Conservation (phyloP, 495 filamentous ascomycete species). For the Talaromyces ruber region DNA sequence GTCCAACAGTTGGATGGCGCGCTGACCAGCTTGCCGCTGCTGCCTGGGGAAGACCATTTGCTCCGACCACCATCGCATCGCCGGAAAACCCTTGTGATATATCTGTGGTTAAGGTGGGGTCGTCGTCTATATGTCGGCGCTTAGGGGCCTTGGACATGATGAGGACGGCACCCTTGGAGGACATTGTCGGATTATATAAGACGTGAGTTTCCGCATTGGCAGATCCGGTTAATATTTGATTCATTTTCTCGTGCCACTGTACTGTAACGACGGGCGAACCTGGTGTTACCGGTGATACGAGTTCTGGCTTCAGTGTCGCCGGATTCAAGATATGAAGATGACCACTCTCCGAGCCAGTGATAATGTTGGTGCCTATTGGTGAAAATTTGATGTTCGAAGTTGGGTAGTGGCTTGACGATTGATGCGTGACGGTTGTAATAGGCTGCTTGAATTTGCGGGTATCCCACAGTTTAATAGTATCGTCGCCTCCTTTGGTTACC, state of each 20-base stretch:
- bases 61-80: constrained; percentile 64
- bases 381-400: constrained; percentile 85
- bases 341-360: constrained; percentile 81
- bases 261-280: constrained; percentile 75
- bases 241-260: constrained; percentile 87
- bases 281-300: constrained; percentile 78
- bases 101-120: constrained; percentile 77
- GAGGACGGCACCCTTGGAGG: constrained; percentile 69
- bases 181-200: constrained; percentile 80
- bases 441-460: constrained; percentile 91
- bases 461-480: constrained; percentile 89
- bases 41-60: constrained; percentile 36
- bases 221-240: constrained; percentile 92
- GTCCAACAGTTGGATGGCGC: constrained; percentile 61
- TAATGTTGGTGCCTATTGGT: constrained; percentile 67
- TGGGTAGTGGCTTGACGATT: constrained; percentile 73
- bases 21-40: constrained; percentile 45
- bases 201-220: constrained; percentile 82
- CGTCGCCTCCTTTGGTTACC: constrained; percentile 81
- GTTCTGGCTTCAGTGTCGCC: constrained; percentile 74
- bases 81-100: constrained; percentile 67
- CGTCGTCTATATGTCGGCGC: constrained; percentile 88
- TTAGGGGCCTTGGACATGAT: constrained; percentile 93
- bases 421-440: constrained; percentile 66
- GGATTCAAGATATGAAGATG: constrained; percentile 90